Evolutionary conservation across 2,329 filamentous ascomycete genomes (phyloP).

Genomic region (Dactylellina cionopaga): DNA sequence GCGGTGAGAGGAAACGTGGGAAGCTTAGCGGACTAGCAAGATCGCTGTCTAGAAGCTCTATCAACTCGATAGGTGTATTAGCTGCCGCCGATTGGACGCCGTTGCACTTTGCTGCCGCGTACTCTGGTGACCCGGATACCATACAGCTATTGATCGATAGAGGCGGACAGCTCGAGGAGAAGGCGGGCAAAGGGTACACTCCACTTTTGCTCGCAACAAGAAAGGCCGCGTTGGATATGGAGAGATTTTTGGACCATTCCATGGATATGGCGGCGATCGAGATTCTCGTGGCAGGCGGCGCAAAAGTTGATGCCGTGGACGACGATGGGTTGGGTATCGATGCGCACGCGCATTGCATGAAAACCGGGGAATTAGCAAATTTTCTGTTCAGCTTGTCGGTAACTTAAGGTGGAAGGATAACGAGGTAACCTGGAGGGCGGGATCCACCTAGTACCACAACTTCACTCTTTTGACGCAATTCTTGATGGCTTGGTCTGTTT

Average conservation of each 20-base stretch:
- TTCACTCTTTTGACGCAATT: background rate
- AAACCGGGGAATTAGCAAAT: conserved; percentile 36
- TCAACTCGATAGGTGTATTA: background rate
- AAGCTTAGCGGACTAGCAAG: conserved; percentile 39
- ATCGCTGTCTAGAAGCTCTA: conserved; percentile 36
- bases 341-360: conserved; percentile 48
- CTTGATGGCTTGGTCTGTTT: background rate
- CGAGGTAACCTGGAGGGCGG: conserved; percentile 4
- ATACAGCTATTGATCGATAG: conserved; percentile 25
- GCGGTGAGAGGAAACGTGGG: conserved; percentile 17
- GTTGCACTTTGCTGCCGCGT: conserved; percentile 37
- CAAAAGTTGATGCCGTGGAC: conserved; percentile 33
- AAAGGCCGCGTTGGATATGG: conserved; percentile 49
- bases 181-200: conserved; percentile 39
- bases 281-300: conserved; percentile 21
- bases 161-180: conserved; percentile 31
- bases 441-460: conserved; percentile 11
- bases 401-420: background rate
- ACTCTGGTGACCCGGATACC: conserved; percentile 38
- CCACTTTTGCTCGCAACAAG: conserved; percentile 39
- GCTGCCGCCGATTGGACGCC: conserved; percentile 18
- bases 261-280: conserved; percentile 31
- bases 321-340: conserved; percentile 40
- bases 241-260: conserved; percentile 40
- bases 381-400: conserved; percentile 34